Base-by-base conservation (phyloP, 306 rosid genomes). In the Trifolium fragiferum region DNA sequence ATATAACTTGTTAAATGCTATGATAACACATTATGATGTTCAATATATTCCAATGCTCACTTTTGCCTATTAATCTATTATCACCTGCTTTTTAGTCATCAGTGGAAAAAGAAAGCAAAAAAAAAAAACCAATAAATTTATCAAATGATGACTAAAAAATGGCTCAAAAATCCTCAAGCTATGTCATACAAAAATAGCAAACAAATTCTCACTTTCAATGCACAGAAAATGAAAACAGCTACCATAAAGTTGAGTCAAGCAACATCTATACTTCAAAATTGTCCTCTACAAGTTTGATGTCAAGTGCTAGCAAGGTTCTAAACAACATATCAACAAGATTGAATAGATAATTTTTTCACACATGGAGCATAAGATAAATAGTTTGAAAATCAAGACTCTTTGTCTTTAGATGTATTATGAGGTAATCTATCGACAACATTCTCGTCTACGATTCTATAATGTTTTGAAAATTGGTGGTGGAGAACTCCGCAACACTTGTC, bases 391-490 rank as follows among this genome's bases (percentile, higher is more conserved):
- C 74, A 92, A 14, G 82, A 70, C 18, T 88, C 96, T 76, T 93
- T 93, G 78, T 93, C 95, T 82, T 85, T 88, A 2, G 90, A 50
- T 41, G 74, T 60, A 82, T 79, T 84, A 54, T 80, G 89, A 30
- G 91, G 93, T 47, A 90, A 84, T 83, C 89, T 88, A 84, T 77
- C 86, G 76, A 90, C 65, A 64, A 94, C 89, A 77, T 62, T 86
- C 46, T 91, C 97, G 66, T 94, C 97, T 61, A 94, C 93, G 30
- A 91, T 76, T 86, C 80, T 88, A 51, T 91, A 94, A 76, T 88
- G 92, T 87, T 86, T 92, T 41, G 96, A 88, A 82, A 94, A 90
- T 68, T 92, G 95, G 62, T 27, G 79, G 53, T 87, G 84, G 84
- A 90, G 80, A 73, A 83, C 73, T 72, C 96, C 96, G 15, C 32